These are phyloP conservation scores for Pyrenochaeta sp. DNA, from an alignment of 2,329 filamentous ascomycete species.

Conservation along the genomic window DNA sequence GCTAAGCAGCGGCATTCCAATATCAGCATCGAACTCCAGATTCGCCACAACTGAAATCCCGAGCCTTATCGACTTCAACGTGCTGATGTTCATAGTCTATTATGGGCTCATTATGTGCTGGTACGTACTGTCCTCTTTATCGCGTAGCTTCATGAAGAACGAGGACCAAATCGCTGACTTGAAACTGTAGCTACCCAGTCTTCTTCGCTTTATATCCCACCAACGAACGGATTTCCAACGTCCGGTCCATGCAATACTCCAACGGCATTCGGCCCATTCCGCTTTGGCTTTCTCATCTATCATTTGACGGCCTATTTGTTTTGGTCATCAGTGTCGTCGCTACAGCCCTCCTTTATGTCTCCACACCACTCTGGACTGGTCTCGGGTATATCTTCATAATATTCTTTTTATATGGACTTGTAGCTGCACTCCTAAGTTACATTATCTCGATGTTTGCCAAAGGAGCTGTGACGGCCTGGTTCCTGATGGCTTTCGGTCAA, in stretches of 20 bases:
- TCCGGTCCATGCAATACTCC: conserved; percentile 84
- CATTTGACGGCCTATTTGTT: conserved; percentile 79
- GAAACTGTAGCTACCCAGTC: conserved; percentile 77
- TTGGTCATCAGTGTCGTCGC: conserved; percentile 72
- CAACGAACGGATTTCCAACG: conserved; percentile 75
- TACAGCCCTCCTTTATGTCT: conserved; percentile 67
- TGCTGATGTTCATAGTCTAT: conserved; percentile 59
- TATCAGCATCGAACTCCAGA: conserved; percentile 21
- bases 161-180: conserved; percentile 81
- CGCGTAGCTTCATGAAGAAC: conserved; percentile 11
- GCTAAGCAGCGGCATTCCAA: conserved; percentile 23
- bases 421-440: conserved; percentile 77
- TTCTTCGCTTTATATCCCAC: conserved; percentile 90
- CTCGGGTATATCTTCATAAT: conserved; percentile 81
- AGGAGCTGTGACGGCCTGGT: conserved; percentile 75
- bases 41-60: conserved; percentile 23
- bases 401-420: conserved; percentile 79
- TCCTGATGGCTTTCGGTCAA: conserved; percentile 73
- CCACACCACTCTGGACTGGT: conserved; percentile 69
- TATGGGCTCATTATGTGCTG: conserved; percentile 74
- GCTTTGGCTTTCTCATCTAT: conserved; percentile 81
- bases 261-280: conserved; percentile 84
- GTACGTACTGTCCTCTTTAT: conserved; percentile 54
- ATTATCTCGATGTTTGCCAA: conserved; percentile 79
- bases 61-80: conserved; percentile 56